A percentile compares a stretch with the other conserved stretches of the same genome.
phyloP scores from a whole-genome alignment of 768 basidiomycete species.

The Lactarius sanguifluus region DNA sequence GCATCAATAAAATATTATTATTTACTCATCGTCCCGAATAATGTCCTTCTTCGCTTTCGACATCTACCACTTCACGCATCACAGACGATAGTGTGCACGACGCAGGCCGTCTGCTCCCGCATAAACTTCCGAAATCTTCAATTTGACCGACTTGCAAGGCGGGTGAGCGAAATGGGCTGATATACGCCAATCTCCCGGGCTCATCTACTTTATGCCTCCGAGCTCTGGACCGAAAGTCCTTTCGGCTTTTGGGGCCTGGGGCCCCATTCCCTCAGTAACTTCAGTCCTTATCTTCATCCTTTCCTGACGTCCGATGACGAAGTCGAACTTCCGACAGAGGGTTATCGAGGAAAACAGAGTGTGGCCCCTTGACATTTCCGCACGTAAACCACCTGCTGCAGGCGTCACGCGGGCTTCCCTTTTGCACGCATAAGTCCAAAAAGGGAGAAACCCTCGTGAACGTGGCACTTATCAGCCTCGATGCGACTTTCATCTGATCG shows the following conservation, averaged over 20 bases:
- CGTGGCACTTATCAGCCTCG: conserved; percentile 22
- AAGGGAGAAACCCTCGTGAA: conserved; percentile 18
- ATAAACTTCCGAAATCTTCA: conserved; percentile 19
- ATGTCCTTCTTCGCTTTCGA: conserved; percentile 2
- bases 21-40: conserved; percentile 5
- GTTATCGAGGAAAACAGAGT: conserved; percentile 4
- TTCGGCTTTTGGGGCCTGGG: conserved; percentile 4
- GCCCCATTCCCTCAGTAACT: neutral
- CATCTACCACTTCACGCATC: neutral
- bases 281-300: neutral
- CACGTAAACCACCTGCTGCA: conserved; percentile 28
- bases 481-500: conserved; percentile 15
- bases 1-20: conserved; percentile 13
- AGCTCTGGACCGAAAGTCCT: neutral
- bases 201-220: conserved; percentile 21
- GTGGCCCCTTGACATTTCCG: conserved; percentile 24
- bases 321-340: neutral
- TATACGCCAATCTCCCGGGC: conserved; percentile 24
- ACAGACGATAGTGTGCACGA: neutral
- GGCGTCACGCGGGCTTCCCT: conserved; percentile 24
- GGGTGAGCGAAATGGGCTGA: neutral
- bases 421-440: conserved; percentile 25
- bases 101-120: conserved; percentile 3
- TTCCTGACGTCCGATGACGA: neutral
- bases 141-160: conserved; percentile 2